phyloP scores from a whole-genome alignment of 306 rosid species.

The Herpetospermum pedunculosum region DNA sequence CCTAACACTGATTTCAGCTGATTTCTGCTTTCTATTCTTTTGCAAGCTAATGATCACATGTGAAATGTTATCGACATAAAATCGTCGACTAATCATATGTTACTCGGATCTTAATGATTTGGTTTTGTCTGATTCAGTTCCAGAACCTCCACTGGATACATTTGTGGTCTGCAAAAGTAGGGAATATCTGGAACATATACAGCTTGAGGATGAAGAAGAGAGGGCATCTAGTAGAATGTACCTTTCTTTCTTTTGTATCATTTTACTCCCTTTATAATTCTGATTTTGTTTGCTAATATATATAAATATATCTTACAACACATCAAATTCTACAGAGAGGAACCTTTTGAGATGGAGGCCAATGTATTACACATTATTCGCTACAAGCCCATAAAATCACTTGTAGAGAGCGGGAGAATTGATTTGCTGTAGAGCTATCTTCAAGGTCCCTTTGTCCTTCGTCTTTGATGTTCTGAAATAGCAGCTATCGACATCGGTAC shows the following conservation, averaged over 20 bases:
- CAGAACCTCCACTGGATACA: conserved; percentile 59
- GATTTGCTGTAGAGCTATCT: conserved; percentile 26
- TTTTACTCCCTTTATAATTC: conserved; percentile 1
- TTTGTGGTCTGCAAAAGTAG: conserved; percentile 86
- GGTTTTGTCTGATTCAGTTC: conserved; percentile 26
- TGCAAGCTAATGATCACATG: background rate
- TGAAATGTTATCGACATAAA: background rate
- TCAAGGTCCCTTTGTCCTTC: background rate
- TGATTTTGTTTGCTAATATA: background rate
- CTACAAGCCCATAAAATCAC: conserved; percentile 69
- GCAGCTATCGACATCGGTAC: background rate
- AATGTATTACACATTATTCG: conserved; percentile 57
- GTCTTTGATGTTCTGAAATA: background rate
- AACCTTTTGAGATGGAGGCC: conserved; percentile 51
- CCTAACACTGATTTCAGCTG: background rate
- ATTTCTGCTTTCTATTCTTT: background rate
- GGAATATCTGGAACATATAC: conserved; percentile 67
- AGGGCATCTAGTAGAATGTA: conserved; percentile 64
- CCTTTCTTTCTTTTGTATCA: background rate
- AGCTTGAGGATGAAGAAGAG: conserved; percentile 59
- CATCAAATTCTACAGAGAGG: conserved; percentile 20
- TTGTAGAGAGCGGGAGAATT: conserved; percentile 72
- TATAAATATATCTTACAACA: background rate
- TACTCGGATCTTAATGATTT: background rate
- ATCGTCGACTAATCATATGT: background rate